Conservation (phyloP, 1,139 yeast genomes). For the Taiozyma sp. region DNA sequence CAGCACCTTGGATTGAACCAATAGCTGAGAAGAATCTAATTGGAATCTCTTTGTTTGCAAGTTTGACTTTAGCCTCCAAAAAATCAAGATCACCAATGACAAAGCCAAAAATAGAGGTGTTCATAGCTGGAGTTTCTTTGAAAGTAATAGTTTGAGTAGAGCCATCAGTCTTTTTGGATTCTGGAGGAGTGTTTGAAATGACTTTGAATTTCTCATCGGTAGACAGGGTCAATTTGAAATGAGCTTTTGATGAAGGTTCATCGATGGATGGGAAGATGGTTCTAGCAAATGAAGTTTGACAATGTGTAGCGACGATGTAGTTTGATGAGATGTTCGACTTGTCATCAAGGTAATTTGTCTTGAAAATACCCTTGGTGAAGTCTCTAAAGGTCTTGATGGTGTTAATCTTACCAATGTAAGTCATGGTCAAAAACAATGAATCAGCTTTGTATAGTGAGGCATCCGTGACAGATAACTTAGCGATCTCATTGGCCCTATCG, state of each 20-base stretch:
- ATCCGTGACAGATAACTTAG: conserved; percentile 22
- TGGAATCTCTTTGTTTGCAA: conserved; percentile 32
- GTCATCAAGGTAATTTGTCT: conserved; percentile 54
- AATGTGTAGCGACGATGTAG: conserved; percentile 59
- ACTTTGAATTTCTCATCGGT: conserved; percentile 44
- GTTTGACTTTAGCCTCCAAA: conserved; percentile 32
- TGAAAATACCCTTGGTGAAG: conserved; percentile 61
- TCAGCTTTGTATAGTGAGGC: conserved; percentile 10
- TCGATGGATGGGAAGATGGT: conserved; percentile 63
- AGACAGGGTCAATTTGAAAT: conserved; percentile 42
- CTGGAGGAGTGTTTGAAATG: conserved; percentile 40
- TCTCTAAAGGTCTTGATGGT: conserved; percentile 53
- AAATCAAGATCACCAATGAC: conserved; percentile 60
- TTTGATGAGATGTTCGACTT: conserved; percentile 43
- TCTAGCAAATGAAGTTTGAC: conserved; percentile 64
- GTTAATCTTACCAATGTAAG: conserved; percentile 52
- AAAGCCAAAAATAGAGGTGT: conserved; percentile 61
- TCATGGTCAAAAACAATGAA: conserved; percentile 14
- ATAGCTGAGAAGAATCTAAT: conserved; percentile 50
- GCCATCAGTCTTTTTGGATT: conserved; percentile 23
- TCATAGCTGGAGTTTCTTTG: conserved; percentile 50
- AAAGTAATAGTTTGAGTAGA: conserved; percentile 36
- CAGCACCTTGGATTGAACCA: conserved; percentile 44
- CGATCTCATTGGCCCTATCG: conserved; percentile 37
- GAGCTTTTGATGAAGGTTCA: conserved; percentile 51